Percentiles rank a stretch among this genome's conserved stretches.
These are phyloP conservation scores for Blastobotrys buckinghamii DNA, from an alignment of 1,139 yeast genomes.

Conservation along the genomic window DNA sequence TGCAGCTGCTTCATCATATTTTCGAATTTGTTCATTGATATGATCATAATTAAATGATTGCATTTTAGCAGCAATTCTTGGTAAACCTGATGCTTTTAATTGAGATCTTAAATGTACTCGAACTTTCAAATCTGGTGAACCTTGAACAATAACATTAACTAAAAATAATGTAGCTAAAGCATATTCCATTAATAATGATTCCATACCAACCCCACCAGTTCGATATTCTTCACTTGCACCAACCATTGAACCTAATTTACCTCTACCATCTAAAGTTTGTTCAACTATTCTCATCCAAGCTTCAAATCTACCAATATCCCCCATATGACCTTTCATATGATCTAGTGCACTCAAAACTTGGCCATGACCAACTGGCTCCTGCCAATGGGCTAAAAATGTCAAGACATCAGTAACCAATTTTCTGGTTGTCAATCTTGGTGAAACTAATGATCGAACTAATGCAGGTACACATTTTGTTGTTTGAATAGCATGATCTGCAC, in stretches of 20 bases:
- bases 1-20: constrained; percentile 60
- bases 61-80: constrained; percentile 56
- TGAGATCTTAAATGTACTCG: constrained; percentile 75
- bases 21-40: constrained; percentile 59
- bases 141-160: constrained; percentile 63
- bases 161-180: constrained; percentile 72
- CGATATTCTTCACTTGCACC: constrained; percentile 90
- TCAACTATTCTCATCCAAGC: constrained; percentile 78
- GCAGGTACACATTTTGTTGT: constrained; percentile 51
- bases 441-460: constrained; percentile 52
- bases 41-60: constrained; percentile 56
- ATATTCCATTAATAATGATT: constrained; percentile 72
- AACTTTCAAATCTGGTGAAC: constrained; percentile 55
- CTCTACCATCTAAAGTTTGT: constrained; percentile 77
- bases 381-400: constrained; percentile 48
- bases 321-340: constrained; percentile 51
- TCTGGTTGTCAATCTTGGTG: constrained; percentile 65
- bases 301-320: constrained; percentile 63
- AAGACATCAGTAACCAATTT: constrained; percentile 76
- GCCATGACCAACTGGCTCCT: constrained; percentile 51
- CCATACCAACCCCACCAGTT: constrained; percentile 54
- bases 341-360: constrained; percentile 63
- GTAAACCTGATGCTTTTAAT: constrained; percentile 70
- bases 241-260: constrained; percentile 82
- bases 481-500: constrained; percentile 50